Evolutionary conservation across 805 yeast species (phyloP).

Genomic region (Grigorovia jiainica): DNA sequence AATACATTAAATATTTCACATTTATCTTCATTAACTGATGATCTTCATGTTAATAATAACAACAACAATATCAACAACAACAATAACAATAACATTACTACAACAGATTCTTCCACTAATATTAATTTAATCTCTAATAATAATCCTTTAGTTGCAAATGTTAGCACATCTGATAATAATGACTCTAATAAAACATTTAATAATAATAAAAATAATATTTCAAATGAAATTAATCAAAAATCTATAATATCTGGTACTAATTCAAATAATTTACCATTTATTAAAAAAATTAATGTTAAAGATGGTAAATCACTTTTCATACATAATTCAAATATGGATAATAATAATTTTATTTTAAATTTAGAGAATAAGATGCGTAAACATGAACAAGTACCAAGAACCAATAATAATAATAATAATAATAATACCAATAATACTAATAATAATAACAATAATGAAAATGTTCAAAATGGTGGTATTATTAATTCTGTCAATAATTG

Average conservation of each 20-base stretch:
- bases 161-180: not conserved
- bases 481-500: slow-evolving; percentile 34
- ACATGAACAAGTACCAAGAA: slow-evolving; percentile 13
- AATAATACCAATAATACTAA: slow-evolving; percentile 30
- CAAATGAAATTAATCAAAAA: not conserved
- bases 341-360: slow-evolving; percentile 20
- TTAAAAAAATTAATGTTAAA: slow-evolving; percentile 30
- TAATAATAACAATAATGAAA: not conserved
- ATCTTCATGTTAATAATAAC: too few relatives aligned
- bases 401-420: slow-evolving; percentile 12
- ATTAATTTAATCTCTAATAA: too few relatives aligned
- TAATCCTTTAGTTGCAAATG: too few relatives aligned
- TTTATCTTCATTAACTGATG: not conserved
- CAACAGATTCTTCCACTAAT: too few relatives aligned
- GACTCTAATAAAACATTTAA: not conserved
- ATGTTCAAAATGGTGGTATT: slow-evolving; percentile 15
- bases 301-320: slow-evolving; percentile 36
- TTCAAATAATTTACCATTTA: slow-evolving; percentile 7
- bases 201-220: not conserved
- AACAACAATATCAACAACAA: not conserved
- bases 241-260: not conserved
- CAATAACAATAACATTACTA: slow-evolving; percentile 1
- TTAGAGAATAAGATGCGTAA: slow-evolving; percentile 24
- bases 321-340: slow-evolving; percentile 16
- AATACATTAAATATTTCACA: not conserved